Base-by-base conservation (phyloP, 2,329 filamentous ascomycete genomes). In the Coniochaeta sp. region DNA sequence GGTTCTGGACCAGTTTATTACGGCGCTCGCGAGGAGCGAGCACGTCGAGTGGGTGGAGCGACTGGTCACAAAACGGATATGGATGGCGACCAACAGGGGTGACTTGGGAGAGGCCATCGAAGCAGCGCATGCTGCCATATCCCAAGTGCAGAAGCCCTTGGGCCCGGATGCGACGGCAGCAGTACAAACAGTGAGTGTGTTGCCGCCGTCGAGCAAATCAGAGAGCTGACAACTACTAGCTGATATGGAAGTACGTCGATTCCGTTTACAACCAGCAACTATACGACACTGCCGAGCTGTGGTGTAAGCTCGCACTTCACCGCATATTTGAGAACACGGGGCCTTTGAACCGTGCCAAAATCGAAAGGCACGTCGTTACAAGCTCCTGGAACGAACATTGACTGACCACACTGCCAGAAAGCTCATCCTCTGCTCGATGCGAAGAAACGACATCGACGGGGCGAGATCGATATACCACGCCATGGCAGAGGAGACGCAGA, bases 161-260 rank as follows among this genome's bases (percentile, higher is more conserved):
- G 73, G 78, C 20, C 67, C 79, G 4, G 76, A 81, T 55, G 82
- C 83, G 6, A 82, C 87, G 12, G 80, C 83, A 55, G 84, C 85
- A 30, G 79, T 80, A 6, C 85, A 89, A 58, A 86, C 82, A 30
- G 83, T 87, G 62, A 58, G 78, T 65, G 14, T 6, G 20, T 28
- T 26, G 13, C 9, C 24, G 24, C 14, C 26, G 24, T 20, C 6
- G 26, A 8, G 3, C n/a, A 10, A 10, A 13, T 20, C 14, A 48
- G 4, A 26, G 27, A 31, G 14, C 45, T 48, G 26, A 48, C 45
- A 2, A 14, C 18, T 22, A 28, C 5, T 54, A 92, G 87, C 66
- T 96, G 3, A 69, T 96, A 3, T 96, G 91, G 90, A 94, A 90
- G 67, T 79, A 77, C 24, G 73, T 88, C n/a, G 86, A 91, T 50